Conservation (phyloP, 805 yeast species). For the Lachancea cidri region DNA sequence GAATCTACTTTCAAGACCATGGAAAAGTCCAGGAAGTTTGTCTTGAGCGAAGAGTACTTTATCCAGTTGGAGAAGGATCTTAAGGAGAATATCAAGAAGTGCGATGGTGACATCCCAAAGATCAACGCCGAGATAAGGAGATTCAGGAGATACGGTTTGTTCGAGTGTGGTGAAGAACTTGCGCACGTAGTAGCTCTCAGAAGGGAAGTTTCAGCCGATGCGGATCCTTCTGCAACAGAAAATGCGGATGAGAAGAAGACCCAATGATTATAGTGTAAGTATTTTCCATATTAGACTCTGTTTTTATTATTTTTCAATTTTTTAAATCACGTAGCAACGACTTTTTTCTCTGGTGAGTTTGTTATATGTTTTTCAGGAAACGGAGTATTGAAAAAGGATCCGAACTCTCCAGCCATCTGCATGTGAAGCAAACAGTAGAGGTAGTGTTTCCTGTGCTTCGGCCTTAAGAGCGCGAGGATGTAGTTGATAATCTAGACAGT, state of each 20-base stretch:
- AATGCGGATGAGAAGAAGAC: conserved; percentile 16
- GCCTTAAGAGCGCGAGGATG: no score
- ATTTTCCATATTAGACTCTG: not conserved
- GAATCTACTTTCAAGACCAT: conserved; percentile 36
- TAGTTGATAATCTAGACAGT: no score
- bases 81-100: conserved; percentile 35
- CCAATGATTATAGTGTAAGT: conserved; percentile 7
- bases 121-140: conserved; percentile 45
- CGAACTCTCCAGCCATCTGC: no score
- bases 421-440: no score
- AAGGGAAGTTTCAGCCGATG: conserved; percentile 18
- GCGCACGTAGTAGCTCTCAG: conserved; percentile 24
- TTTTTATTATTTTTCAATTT: not conserved
- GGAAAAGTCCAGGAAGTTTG: conserved; percentile 42
- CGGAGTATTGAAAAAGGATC: no score
- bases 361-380: no score
- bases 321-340: no score
- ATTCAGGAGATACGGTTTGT: conserved; percentile 64
- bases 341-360: no score
- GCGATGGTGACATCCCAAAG: conserved; percentile 34
- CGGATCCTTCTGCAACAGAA: conserved; percentile 3
- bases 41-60: conserved; percentile 51
- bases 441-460: no score
- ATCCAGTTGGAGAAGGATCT: conserved; percentile 45
- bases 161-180: conserved; percentile 40